Base-by-base conservation (phyloP, 2,329 filamentous ascomycete genomes). In the Sphaerulina populicola region DNA sequence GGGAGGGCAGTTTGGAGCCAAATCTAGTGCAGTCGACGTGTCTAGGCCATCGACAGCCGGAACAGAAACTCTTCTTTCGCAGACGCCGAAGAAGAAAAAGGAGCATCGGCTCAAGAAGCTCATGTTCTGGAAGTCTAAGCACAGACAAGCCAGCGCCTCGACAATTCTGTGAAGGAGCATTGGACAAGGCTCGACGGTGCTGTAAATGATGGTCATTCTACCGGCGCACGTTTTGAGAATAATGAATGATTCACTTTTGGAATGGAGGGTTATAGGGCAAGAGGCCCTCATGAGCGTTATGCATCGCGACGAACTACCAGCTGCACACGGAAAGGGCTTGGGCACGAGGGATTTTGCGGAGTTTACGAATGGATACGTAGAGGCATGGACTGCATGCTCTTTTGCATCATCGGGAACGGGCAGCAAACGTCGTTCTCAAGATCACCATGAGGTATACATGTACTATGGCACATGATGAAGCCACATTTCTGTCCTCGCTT, bases 61-160 rank as follows among this genome's bases (percentile, higher is more conserved):
- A 11, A 51, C 47, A 30, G 59, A 55, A 86, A 84, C 62, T 72
- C 88, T 31, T 85, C 83, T 59, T 78, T 84, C 69, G 23, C 69
- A 69, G 23, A 65, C 68, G 51, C 67, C 85, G 60, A 81, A 80
- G 65, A 86, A 83, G 73, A 85, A 27, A 27, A 27, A 82, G 66
- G 74, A 80, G 35, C 86, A 82, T 65, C 78, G 85, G 29, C 70
- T 89, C 35, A 85, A 86, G 65, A 83, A 84, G 46, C 76, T 89
- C 72, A 81, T 88, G 76, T 90, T 90, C 67, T 90, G 85, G 85
- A 87, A 85, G 69, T 73, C 75, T 8, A 81, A 77, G 62, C 58
- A 35, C 12, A 35, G 57, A 37, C 54, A 59, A 43, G 55, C 52
- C 54, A 60, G 57, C 58, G 56, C 53, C 18, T 57, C 57, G 31